Evolutionary conservation across 306 rosid genomes (phyloP).

Genomic region (Coriaria nepalensis): DNA sequence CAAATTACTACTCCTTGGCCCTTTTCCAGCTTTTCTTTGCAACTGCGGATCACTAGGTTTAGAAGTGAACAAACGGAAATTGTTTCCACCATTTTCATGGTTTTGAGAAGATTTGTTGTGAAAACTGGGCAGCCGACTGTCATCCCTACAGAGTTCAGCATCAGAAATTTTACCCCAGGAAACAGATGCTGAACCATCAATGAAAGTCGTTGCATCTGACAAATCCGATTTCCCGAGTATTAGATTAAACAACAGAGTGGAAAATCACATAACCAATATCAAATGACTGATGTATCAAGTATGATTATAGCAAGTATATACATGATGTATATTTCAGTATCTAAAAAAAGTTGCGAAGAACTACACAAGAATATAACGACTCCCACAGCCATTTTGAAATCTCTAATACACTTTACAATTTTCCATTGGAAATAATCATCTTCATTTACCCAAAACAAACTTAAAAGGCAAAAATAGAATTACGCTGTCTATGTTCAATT

Average conservation of each 20-base stretch:
- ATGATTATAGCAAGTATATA: no score
- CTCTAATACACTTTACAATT: no score
- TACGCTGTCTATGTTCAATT: no score
- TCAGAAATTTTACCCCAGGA: slow-evolving; percentile 24
- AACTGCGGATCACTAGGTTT: slow-evolving; percentile 26
- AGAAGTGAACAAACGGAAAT: slow-evolving; percentile 25
- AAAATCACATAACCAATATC: not conserved
- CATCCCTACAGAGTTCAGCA: slow-evolving; percentile 29
- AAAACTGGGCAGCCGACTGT: slow-evolving; percentile 21
- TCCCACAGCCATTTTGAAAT: no score
- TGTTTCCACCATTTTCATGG: slow-evolving; percentile 25
- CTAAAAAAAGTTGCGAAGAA: no score
- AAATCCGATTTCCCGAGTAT: slow-evolving; percentile 16
- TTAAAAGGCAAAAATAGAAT: no score
- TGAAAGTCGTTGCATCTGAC: slow-evolving; percentile 37
- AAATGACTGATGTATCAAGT: slow-evolving; percentile 2
- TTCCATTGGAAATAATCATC: no score
- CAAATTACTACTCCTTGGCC: slow-evolving; percentile 32
- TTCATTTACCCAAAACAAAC: no score
- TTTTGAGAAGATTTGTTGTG: slow-evolving; percentile 23
- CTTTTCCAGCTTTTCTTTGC: slow-evolving; percentile 46
- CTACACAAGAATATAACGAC: no score
- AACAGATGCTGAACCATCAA: slow-evolving; percentile 27
- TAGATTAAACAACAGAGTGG: slow-evolving; percentile 8
- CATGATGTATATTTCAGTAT: no score